These are phyloP conservation scores for Aspergillus baeticus DNA, from an alignment of 495 filamentous ascomycete species.

Conservation along the genomic window DNA sequence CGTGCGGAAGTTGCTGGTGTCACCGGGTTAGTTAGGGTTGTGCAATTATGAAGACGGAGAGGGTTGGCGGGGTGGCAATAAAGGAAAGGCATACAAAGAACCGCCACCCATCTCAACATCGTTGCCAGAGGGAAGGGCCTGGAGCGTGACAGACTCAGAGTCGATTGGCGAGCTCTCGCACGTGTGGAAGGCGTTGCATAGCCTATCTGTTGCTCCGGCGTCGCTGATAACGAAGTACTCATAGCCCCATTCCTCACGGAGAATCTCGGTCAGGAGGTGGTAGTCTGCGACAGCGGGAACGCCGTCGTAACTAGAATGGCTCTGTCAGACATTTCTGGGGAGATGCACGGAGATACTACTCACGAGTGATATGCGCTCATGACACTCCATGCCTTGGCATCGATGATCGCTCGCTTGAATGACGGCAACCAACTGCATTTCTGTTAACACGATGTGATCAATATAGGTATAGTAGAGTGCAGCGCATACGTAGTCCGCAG, in stretches of 20 bases:
- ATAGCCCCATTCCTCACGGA: conserved; percentile 68
- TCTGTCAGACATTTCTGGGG: neutral
- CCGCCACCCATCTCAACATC: conserved; percentile 78
- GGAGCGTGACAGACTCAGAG: conserved; percentile 52
- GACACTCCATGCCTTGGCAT: conserved; percentile 61
- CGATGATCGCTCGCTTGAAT: conserved; percentile 66
- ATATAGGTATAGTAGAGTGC: neutral
- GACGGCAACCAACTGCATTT: conserved; percentile 55
- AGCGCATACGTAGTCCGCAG: conserved; percentile 55
- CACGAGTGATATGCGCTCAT: conserved; percentile 69
- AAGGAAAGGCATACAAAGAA: conserved; percentile 42
- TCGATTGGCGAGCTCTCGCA: conserved; percentile 58
- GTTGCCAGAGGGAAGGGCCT: conserved; percentile 63
- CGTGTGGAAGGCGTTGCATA: conserved; percentile 62
- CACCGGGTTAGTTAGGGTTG: neutral
- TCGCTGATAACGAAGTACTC: conserved; percentile 61
- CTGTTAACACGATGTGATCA: neutral
- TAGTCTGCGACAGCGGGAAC: conserved; percentile 60
- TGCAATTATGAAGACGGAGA: too few species aligned
- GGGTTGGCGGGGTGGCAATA: neutral
- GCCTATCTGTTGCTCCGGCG: conserved; percentile 64
- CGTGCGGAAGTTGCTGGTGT: conserved; percentile 54
- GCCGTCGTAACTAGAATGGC: conserved; percentile 52
- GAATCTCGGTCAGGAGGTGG: conserved; percentile 62
- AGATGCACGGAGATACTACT: neutral